Evolutionary conservation across 2,329 filamentous ascomycete species (phyloP), one percentile per base, ranked within the genome.

Genomic region (Neurospora sp.): DNA sequence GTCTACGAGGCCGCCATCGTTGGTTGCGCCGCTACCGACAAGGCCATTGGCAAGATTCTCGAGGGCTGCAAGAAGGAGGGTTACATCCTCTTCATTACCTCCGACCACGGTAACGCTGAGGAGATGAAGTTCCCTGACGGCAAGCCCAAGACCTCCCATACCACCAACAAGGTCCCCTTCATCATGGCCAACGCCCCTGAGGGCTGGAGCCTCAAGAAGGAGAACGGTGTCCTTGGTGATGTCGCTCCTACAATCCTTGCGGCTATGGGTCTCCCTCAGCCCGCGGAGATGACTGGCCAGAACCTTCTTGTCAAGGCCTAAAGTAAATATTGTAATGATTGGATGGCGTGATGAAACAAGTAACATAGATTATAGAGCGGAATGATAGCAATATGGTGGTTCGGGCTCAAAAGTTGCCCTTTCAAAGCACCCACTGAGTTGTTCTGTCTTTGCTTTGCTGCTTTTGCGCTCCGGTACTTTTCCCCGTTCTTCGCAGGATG

Each of bases 91-190:
- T 98, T 98, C 84, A 91, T 99, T 81, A 99, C 96, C 6, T 87
- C 95, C 38, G 96, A 99, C 81, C 96, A 99, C 82, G 96, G 94
- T 78, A 99, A 99, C 78, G 96, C 96, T 70, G 96, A 99, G 84
- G 96, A 99, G 85, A 99, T 99, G 96, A 91, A 98, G 82, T 98
- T 93, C 79, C 84, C 92, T 76, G 92, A 97, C 80, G 93, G 94
- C 80, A 97, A 93, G 79, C 96, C 96, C 76, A 99, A 99, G 89
- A 99, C 96, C 9, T 95, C 92, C 68, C 96, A 99, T 86, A 99
- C 96, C 66, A 94, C 91, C 75, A 99, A 99, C 87, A 96, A 96
- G 81, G 96, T 99, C 68, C 96, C 96, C 10, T 95, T 99, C 79
- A 89, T 98, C 82, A 97, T 99, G 94, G 93, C 94, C 79, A 99